Evolutionary conservation across 306 rosid genomes (phyloP), one percentile per base, ranked within the genome.

Genomic region (Cicer cuneatum): DNA sequence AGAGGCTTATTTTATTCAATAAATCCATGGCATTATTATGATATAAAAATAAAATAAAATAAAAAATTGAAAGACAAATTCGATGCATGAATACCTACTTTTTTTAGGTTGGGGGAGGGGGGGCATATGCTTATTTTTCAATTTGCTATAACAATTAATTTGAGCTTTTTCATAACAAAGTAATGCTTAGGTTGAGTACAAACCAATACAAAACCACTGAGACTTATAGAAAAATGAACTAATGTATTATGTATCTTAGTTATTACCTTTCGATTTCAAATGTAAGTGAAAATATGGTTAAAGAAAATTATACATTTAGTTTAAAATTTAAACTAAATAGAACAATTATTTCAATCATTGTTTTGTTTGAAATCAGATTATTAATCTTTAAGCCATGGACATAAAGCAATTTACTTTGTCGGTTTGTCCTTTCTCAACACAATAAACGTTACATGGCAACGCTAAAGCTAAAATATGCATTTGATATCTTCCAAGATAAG

Each of bases 41-140:
- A 42, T 42, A 9, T 8, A 2, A 2, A 42, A 42, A 4, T 29
- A 0, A 29, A 29, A 29, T 29, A 29, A 3, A 29, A 29, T 29
- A 29, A 29, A 29, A 4, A 29, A 29, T 29, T 29, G 35, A 29
- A 29, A 29, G 35, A 5, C 5, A 29, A 29, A 29, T 29, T 29
- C 35, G 5, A 29, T 29, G 35, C 35, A 29, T 29, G 4, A 42
- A 8, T 42, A 3, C 9, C 47, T 8, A 7, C 47, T 42, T 42
- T 42, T 7, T 42, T 42, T 42, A 8, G 4, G 35, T 5, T 29
- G 35, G 5, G 5, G 35, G 4, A 29, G 35, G 35, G 35, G 33
- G 5, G 35, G 7, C 63, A 75, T 75, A 84, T 49, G 76, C 84
- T 72, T 29, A 67, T 66, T 82, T 72, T 56, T 79, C 58, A 71